phyloP scores from a whole-genome alignment of 1,139 yeast species.

The Kurtzmaniella quercitrusa region DNA sequence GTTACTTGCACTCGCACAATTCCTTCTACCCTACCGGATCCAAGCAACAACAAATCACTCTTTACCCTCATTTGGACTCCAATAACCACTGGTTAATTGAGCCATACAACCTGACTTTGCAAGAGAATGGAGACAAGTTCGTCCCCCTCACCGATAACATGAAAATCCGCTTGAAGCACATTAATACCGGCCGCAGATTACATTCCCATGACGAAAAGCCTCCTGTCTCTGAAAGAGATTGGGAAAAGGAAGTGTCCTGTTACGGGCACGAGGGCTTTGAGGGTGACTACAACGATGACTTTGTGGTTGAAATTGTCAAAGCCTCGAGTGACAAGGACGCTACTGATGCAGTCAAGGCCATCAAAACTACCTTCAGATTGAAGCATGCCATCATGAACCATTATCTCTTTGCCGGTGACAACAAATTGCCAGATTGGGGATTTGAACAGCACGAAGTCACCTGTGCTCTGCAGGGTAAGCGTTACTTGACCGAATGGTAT shows the following conservation, averaged over 20 bases:
- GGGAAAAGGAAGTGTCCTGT: slow-evolving; percentile 93
- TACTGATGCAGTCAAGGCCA: slow-evolving; percentile 62
- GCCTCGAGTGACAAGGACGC: slow-evolving; percentile 53
- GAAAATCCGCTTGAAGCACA: slow-evolving; percentile 74
- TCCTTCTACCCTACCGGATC: slow-evolving; percentile 88
- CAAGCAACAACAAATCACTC: slow-evolving; percentile 88
- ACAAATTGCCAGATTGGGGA: slow-evolving; percentile 92
- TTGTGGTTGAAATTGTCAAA: slow-evolving; percentile 79
- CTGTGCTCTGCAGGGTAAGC: slow-evolving; percentile 77
- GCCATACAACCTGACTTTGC: slow-evolving; percentile 52
- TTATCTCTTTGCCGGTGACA: slow-evolving; percentile 80
- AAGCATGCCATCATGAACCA: slow-evolving; percentile 90
- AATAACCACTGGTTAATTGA: slow-evolving; percentile 87
- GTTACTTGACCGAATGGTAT: slow-evolving; percentile 79
- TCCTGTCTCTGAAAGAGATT: slow-evolving; percentile 86
- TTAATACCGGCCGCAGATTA: slow-evolving; percentile 67
- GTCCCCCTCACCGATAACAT: slow-evolving; percentile 71
- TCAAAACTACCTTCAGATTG: slow-evolving; percentile 80
- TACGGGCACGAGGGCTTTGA: slow-evolving; percentile 88
- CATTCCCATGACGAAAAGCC: slow-evolving; percentile 97
- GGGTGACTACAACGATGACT: slow-evolving; percentile 96
- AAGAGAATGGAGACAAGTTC: slow-evolving; percentile 45
- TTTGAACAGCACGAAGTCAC: slow-evolving; percentile 97
- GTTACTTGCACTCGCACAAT: slow-evolving; percentile 90
- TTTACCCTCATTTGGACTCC: slow-evolving; percentile 86